phyloP scores from a whole-genome alignment of 176 grass and related monocot genomes.

The Oryza officinalis region DNA sequence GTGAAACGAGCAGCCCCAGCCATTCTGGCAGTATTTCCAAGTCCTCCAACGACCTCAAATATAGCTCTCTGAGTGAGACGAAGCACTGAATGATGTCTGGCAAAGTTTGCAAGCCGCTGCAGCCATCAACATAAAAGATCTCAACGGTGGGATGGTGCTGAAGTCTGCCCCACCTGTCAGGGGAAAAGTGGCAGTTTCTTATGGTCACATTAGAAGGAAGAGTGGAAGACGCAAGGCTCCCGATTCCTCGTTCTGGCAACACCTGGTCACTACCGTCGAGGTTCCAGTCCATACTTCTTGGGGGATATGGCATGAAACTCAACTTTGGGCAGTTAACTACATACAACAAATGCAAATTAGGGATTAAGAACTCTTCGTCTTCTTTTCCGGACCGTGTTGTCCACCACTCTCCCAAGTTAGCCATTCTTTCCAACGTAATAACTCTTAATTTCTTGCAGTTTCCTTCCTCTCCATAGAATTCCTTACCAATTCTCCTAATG shows the following conservation, averaged over 20 bases:
- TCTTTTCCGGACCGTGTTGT: background rate
- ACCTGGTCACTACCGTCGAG: background rate
- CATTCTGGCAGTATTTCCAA: too few relatives aligned
- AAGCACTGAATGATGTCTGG: background rate
- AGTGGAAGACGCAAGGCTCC: background rate
- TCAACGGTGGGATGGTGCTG: background rate
- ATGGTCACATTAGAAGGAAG: too few relatives aligned
- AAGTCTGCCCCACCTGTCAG: background rate
- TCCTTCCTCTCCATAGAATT: background rate
- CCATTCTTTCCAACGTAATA: accelerated
- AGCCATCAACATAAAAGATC: accelerated
- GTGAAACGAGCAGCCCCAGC: too few relatives aligned
- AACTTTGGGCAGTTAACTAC: background rate
- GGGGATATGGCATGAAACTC: constrained; percentile 5
- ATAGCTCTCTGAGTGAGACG: accelerated
- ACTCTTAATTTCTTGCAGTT: background rate
- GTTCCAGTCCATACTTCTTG: background rate
- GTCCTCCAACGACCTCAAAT: accelerated
- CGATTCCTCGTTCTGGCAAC: background rate
- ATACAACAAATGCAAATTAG: background rate
- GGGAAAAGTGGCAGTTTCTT: accelerated
- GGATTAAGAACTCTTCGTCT: background rate
- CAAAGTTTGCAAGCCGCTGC: background rate
- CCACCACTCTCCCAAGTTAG: background rate
- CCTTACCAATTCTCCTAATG: background rate